Percentiles rank a stretch among this genome's conserved stretches.
Evolutionary conservation across 2,329 filamentous ascomycete species (phyloP).

Genomic region (Monosporascus ibericus): DNA sequence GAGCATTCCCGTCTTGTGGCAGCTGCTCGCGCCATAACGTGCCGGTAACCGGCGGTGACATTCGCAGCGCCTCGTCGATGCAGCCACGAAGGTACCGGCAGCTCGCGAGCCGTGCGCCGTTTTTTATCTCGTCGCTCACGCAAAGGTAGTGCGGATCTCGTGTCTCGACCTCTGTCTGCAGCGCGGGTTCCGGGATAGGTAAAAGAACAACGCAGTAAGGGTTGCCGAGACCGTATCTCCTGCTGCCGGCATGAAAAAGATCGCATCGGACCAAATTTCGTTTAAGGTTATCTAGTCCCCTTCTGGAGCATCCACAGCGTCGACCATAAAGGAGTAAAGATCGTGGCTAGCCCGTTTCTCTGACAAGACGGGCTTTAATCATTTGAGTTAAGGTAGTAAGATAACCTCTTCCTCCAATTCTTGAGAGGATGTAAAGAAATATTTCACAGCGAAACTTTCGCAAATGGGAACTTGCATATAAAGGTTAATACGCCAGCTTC

Average conservation of each 20-base stretch:
- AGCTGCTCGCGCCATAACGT: slow-evolving; percentile 1
- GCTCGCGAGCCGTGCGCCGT: neutral
- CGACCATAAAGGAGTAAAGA: neutral
- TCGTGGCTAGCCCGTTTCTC: neutral
- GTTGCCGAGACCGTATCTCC: slow-evolving; percentile 11
- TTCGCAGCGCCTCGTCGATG: slow-evolving; percentile 7
- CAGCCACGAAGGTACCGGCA: slow-evolving; percentile 5
- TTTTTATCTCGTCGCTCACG: neutral
- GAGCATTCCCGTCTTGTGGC: neutral
- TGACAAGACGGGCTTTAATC: neutral
- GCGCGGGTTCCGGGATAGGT: slow-evolving; percentile 8
- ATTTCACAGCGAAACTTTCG: neutral
- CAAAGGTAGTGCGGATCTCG: slow-evolving; percentile 5
- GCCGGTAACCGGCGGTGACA: slow-evolving; percentile 4
- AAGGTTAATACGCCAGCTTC: slow-evolving; percentile 8
- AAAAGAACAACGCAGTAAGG: slow-evolving; percentile 13
- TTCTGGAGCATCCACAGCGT: neutral
- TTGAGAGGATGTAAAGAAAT: neutral
- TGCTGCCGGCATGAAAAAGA: slow-evolving; percentile 25
- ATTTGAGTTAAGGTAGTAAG: neutral
- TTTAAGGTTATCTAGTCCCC: neutral
- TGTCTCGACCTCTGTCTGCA: slow-evolving; percentile 1
- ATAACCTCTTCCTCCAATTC: neutral
- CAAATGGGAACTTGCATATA: slow-evolving; percentile 9
- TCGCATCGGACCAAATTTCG: slow-evolving; percentile 39